phyloP scores from a whole-genome alignment of 2,329 filamentous ascomycete species.

The Fusarium beomiforme region DNA sequence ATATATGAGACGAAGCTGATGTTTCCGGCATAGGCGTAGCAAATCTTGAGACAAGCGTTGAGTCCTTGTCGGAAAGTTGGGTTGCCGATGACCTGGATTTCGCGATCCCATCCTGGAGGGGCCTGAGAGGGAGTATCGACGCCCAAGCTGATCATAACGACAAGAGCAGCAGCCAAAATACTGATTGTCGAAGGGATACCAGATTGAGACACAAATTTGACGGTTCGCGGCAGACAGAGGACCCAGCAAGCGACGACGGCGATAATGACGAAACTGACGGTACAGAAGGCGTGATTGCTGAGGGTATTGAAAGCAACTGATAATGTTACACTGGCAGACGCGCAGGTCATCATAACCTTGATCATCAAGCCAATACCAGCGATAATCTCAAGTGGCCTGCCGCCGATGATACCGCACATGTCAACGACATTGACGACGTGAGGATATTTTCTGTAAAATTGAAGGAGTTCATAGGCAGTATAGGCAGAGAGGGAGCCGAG shows the following conservation, averaged over 20 bases:
- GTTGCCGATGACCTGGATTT: slow-evolving; percentile 37
- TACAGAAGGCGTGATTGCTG: slow-evolving; percentile 67
- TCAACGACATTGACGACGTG: slow-evolving; percentile 76
- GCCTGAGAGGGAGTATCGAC: slow-evolving; percentile 30
- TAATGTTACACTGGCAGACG: slow-evolving; percentile 71
- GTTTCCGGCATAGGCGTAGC: slow-evolving; percentile 45
- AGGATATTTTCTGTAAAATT: slow-evolving; percentile 74
- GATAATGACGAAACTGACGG: slow-evolving; percentile 71
- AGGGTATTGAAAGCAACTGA: slow-evolving; percentile 75
- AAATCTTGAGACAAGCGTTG: slow-evolving; percentile 44
- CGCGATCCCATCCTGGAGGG: slow-evolving; percentile 38
- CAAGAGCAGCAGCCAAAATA: slow-evolving; percentile 42
- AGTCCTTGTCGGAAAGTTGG: slow-evolving; percentile 41
- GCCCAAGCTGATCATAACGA: slow-evolving; percentile 46
- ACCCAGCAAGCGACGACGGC: slow-evolving; percentile 67
- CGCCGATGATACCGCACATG: slow-evolving; percentile 65
- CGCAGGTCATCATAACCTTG: slow-evolving; percentile 77
- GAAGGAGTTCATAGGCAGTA: slow-evolving; percentile 58
- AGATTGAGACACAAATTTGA: slow-evolving; percentile 50
- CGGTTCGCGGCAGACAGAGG: slow-evolving; percentile 72
- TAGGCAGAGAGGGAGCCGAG: slow-evolving; percentile 72
- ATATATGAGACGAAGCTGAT: slow-evolving; percentile 47
- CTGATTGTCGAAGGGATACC: slow-evolving; percentile 43
- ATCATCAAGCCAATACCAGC: slow-evolving; percentile 70
- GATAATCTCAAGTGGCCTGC: slow-evolving; percentile 34